Evolutionary conservation across 2,329 filamentous ascomycete genomes (phyloP).

Genomic region (Fonsecaea multimorphosa): DNA sequence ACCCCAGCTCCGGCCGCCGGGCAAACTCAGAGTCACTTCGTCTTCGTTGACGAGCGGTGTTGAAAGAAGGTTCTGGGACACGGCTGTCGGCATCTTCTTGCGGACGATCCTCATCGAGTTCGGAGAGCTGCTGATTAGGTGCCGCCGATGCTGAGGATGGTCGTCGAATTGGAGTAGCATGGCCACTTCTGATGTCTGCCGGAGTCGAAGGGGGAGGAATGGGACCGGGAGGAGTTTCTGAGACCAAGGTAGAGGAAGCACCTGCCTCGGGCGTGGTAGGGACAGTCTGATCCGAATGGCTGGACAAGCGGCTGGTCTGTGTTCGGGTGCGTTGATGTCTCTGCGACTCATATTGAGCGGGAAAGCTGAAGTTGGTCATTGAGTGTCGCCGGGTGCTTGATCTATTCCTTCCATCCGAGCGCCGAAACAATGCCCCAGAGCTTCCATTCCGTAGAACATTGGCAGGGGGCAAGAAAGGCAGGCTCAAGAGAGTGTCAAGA

Average conservation of each 20-base stretch:
- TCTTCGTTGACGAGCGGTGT: conserved; percentile 58
- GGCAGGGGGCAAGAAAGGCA: conserved; percentile 53
- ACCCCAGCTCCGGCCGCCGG: conserved; percentile 62
- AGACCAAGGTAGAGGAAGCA: conserved; percentile 46
- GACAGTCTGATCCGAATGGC: conserved; percentile 18
- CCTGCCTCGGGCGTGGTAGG: conserved; percentile 23
- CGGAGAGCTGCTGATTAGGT: conserved; percentile 46
- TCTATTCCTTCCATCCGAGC: conserved; percentile 61
- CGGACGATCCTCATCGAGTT: conserved; percentile 48
- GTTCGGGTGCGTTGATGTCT: conserved; percentile 55
- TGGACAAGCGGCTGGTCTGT: conserved; percentile 25
- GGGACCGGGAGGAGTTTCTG: conserved; percentile 64
- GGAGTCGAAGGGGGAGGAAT: conserved; percentile 69
- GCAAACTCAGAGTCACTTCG: conserved; percentile 66
- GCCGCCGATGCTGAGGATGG: conserved; percentile 56
- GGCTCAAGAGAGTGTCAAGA: conserved; percentile 53
- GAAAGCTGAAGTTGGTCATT: conserved; percentile 59
- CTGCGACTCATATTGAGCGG: conserved; percentile 60
- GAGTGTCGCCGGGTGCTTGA: conserved; percentile 61
- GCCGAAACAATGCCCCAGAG: conserved; percentile 59
- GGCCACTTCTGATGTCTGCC: conserved; percentile 63
- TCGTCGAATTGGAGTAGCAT: conserved; percentile 56
- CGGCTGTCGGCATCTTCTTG: conserved; percentile 38
- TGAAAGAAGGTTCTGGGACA: conserved; percentile 49
- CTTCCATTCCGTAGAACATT: conserved; percentile 52